A percentile compares a stretch with the other conserved stretches of the same genome.
Evolutionary conservation across 1,284 basidiomycete genomes (phyloP).

Genomic region (Moniliella sp.): DNA sequence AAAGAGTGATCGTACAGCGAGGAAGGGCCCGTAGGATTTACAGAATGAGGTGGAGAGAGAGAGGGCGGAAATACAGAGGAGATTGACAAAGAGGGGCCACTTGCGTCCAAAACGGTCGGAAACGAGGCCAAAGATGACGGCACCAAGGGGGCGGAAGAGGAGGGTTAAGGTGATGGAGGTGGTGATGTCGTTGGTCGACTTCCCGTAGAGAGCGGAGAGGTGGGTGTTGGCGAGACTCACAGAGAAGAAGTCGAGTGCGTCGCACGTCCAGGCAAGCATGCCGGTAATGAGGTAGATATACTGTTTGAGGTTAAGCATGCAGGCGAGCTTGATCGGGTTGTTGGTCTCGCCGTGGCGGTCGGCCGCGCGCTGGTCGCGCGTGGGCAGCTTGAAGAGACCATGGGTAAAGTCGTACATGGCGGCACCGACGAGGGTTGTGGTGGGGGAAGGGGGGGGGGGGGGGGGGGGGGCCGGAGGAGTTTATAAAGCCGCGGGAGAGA

Average conservation of each 20-base stretch:
- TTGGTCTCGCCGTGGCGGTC: conserved; percentile 16
- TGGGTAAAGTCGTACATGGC: conserved; percentile 24
- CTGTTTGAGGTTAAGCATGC: conserved; percentile 18
- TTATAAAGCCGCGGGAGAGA: background rate
- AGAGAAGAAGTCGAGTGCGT: conserved; percentile 29
- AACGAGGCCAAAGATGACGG: conserved; percentile 11
- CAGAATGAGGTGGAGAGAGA: conserved; percentile 12
- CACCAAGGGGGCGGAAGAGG: conserved; percentile 37
- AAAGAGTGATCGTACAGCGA: conserved; percentile 15
- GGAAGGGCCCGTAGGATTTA: conserved; percentile 8
- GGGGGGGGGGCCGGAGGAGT: background rate
- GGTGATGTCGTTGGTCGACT: conserved; percentile 8
- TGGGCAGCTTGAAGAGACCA: conserved; percentile 23
- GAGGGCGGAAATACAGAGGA: conserved; percentile 10
- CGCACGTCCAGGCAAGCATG: conserved; percentile 21
- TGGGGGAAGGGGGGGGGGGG: no score
- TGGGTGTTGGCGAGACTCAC: conserved; percentile 18
- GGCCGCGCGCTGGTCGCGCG: conserved; percentile 16
- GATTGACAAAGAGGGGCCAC: conserved; percentile 14
- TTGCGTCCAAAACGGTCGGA: conserved; percentile 5
- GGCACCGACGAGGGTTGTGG: no score
- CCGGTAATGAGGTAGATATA: conserved; percentile 17
- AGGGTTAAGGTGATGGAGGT: conserved; percentile 13
- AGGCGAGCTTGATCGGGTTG: conserved; percentile 20
- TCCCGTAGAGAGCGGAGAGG: conserved; percentile 7